Evolutionary conservation across 1,139 yeast genomes (phyloP).

Genomic region (Hansenula sp.): DNA sequence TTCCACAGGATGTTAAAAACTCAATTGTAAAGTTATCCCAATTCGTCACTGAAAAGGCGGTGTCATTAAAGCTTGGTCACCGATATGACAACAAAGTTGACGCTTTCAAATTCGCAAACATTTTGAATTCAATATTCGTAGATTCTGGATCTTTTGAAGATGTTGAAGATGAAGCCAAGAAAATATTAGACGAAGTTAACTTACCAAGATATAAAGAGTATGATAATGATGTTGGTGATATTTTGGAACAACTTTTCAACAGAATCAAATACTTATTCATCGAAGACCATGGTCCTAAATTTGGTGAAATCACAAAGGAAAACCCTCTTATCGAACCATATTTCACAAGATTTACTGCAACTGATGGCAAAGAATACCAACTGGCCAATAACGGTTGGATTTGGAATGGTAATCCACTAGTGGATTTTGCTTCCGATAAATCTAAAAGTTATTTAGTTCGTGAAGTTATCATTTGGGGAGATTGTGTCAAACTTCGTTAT

Average conservation of each 20-base stretch:
- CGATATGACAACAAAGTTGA: conserved; percentile 55
- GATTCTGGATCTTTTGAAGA: conserved; percentile 23
- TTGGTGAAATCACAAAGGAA: conserved; percentile 57
- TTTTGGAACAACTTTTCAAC: conserved; percentile 65
- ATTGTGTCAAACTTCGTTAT: conserved; percentile 89
- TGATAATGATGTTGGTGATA: conserved; percentile 65
- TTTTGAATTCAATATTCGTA: conserved; percentile 35
- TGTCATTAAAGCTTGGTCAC: conserved; percentile 35
- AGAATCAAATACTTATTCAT: conserved; percentile 74
- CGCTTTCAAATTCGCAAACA: conserved; percentile 42
- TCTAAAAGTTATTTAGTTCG: conserved; percentile 83
- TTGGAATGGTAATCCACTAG: conserved; percentile 94
- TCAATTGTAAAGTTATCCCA: conserved; percentile 42
- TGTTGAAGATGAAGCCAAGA: conserved; percentile 40
- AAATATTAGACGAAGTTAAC: conserved; percentile 74
- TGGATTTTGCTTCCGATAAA: conserved; percentile 82
- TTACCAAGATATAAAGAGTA: conserved; percentile 67
- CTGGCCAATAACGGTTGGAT: conserved; percentile 98
- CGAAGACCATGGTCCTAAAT: conserved; percentile 74
- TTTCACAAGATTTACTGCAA: conserved; percentile 65
- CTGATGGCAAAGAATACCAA: conserved; percentile 56
- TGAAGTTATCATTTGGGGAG: conserved; percentile 97
- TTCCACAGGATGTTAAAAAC: conserved; percentile 38
- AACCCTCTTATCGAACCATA: conserved; percentile 80
- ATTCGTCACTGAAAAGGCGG: conserved; percentile 45